Conservation (phyloP, 1,284 basidiomycete species). For the Ganoderma boninense region DNA sequence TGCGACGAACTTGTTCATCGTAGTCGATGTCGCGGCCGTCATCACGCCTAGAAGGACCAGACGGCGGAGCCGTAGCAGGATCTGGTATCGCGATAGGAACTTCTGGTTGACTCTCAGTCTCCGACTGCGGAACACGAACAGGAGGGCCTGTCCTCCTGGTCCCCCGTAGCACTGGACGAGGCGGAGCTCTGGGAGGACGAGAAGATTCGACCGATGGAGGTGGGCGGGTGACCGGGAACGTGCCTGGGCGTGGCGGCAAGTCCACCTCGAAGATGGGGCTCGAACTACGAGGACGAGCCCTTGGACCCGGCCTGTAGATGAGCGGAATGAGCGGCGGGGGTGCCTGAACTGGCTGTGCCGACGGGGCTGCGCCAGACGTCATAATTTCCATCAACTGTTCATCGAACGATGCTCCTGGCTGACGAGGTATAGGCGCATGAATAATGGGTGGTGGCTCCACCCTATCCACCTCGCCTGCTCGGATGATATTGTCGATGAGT, state of each 20-base stretch:
- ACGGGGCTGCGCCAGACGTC: conserved; percentile 49
- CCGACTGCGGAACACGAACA: conserved; percentile 14
- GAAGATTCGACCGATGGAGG: conserved; percentile 8
- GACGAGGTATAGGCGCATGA: conserved; percentile 51
- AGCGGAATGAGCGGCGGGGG: conserved; percentile 65
- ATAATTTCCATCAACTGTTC: conserved; percentile 69
- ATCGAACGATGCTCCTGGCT: conserved; percentile 58
- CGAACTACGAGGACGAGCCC: conserved; percentile 52
- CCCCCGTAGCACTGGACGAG: background rate
- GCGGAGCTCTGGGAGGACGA: conserved; percentile 17
- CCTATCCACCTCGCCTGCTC: conserved; percentile 35
- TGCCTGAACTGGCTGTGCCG: conserved; percentile 51
- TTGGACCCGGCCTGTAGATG: conserved; percentile 57
- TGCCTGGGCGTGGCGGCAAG: conserved; percentile 38
- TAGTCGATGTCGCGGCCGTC: conserved; percentile 32
- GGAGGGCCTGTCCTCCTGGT: background rate
- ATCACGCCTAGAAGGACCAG: conserved; percentile 12
- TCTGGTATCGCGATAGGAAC: conserved; percentile 8
- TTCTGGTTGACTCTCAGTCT: conserved; percentile 19
- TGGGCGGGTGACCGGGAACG: conserved; percentile 36
- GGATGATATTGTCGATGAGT: conserved; percentile 39
- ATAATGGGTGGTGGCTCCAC: conserved; percentile 40
- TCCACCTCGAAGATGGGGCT: conserved; percentile 49
- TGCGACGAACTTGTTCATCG: conserved; percentile 17
- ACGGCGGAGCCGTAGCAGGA: background rate